Evolutionary conservation across 106 monocot genomes (phyloP), one percentile per base, ranked within the genome.

Genomic region (Gastrodia elata): DNA sequence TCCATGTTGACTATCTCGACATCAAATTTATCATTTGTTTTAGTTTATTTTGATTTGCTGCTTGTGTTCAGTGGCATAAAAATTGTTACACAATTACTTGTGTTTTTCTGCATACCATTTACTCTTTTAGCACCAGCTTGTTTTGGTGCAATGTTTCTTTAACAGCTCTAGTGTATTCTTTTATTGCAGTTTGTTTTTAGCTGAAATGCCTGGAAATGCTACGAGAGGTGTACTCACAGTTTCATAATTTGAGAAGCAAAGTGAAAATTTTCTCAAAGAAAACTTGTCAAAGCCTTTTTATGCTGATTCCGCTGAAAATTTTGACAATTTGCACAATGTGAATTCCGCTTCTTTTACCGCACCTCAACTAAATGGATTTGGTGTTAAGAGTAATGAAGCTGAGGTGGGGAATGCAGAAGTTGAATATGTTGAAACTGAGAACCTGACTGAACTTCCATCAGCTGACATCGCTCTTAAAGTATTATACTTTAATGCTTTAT

Each of bases 361-460:
- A 74, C 25, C 75, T 16, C 3, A 59, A 70, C 16, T 34, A 39
- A 84, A 79, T 58, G 80, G 77, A 33, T 65, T 33, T 76, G 52
- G 52, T 57, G 64, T 36, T 55, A 79, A 46, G 39, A 77, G 61
- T 76, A 84, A 81, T 76, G 82, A 73, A 44, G 65, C 38, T 38
- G 92, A 86, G 36, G 61, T 48, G 40, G 83, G 57, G 70, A 87
- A 8, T 71, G 11, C 49, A 59, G 97, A 97, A 81, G 85, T 97
- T 39, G 97, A 97, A 77, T 97, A 97, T 42, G 84, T 88, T 78
- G 90, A 93, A 7, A 84, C 90, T 73, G 93, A 97, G 72, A 88
- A 83, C 58, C 77, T 97, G 64, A 74, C 80, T 20, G 97, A 97
- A 80, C 82, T 90, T 56, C 52, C 64, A n/a, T 86, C 81, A 67